phyloP scores from a whole-genome alignment of 768 basidiomycete species.

The Auricularia heimuer region DNA sequence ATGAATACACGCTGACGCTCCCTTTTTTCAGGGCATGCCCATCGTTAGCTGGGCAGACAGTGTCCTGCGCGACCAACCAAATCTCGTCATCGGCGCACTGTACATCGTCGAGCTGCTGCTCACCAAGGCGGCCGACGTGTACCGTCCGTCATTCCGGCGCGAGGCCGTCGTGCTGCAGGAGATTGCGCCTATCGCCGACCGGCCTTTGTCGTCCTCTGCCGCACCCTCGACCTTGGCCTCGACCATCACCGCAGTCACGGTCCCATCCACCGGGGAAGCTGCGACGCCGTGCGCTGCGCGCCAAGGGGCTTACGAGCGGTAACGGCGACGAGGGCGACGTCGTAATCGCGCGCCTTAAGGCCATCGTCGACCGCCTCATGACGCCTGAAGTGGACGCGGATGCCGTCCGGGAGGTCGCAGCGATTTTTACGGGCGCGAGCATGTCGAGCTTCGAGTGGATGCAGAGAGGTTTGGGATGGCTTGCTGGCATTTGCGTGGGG shows the following conservation, averaged over 20 bases:
- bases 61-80: conserved; percentile 79
- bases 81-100: conserved; percentile 76
- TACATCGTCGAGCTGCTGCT: conserved; percentile 90
- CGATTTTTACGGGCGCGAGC: not conserved
- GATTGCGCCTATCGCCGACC: conserved; percentile 67
- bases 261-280: conserved; percentile 67
- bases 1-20: too few species aligned
- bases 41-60: conserved; percentile 92
- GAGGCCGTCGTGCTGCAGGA: conserved; percentile 98
- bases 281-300: conserved; percentile 84
- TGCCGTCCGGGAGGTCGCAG: not conserved
- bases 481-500: conserved; percentile 75
- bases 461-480: conserved; percentile 89
- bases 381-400: not conserved
- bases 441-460: conserved; percentile 63
- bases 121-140: conserved; percentile 71
- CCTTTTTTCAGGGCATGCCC: conserved; percentile 78
- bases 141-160: conserved; percentile 80
- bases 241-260: conserved; percentile 60
- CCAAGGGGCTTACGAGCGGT: conserved; percentile 62
- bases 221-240: conserved; percentile 38
- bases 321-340: not conserved
- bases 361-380: not conserved
- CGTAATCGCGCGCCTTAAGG: not conserved
- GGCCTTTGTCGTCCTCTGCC: conserved; percentile 28